A percentile compares a stretch with the other conserved stretches of the same genome.
Conservation (phyloP, 2,329 filamentous ascomycete species). For the Trichoderma harzianum region DNA sequence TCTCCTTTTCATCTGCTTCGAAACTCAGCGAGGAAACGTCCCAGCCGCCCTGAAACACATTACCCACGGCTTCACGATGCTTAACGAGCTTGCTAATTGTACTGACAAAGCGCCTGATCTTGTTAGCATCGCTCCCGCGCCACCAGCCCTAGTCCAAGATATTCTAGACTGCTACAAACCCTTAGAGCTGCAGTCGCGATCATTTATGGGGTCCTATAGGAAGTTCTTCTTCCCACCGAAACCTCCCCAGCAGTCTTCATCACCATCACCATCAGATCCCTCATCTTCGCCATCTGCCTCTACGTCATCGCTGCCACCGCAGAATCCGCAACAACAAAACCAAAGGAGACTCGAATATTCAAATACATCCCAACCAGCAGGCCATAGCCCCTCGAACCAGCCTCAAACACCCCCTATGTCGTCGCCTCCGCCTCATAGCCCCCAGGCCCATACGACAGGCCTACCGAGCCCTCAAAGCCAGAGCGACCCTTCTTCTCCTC, state of each 20-base stretch:
- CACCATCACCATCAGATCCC: background rate
- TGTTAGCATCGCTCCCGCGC: conserved; percentile 37
- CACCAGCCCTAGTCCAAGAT: conserved; percentile 36
- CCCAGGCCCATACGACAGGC: conserved; percentile 21
- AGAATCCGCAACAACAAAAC: background rate
- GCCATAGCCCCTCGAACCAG: conserved; percentile 27
- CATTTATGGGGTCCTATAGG: conserved; percentile 38
- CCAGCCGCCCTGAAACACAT: conserved; percentile 41
- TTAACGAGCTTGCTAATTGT: conserved; percentile 38
- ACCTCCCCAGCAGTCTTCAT: background rate
- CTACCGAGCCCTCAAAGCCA: conserved; percentile 34
- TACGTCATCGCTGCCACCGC: background rate
- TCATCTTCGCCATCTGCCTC: background rate
- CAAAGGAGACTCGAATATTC: background rate
- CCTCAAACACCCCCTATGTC: conserved; percentile 27
- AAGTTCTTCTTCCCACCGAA: conserved; percentile 33
- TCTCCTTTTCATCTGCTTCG: conserved; percentile 41
- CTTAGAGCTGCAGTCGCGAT: conserved; percentile 38
- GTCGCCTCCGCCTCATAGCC: conserved; percentile 7
- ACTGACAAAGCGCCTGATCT: conserved; percentile 35
- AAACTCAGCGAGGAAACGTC: conserved; percentile 39
- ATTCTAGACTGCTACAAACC: conserved; percentile 40
- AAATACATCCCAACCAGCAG: background rate
- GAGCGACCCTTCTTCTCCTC: conserved; percentile 21
- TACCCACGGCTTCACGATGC: conserved; percentile 39